These are phyloP conservation scores for Ochromonas danica DNA, from an alignment of 108 stramenopile species.

Conservation along the genomic window DNA sequence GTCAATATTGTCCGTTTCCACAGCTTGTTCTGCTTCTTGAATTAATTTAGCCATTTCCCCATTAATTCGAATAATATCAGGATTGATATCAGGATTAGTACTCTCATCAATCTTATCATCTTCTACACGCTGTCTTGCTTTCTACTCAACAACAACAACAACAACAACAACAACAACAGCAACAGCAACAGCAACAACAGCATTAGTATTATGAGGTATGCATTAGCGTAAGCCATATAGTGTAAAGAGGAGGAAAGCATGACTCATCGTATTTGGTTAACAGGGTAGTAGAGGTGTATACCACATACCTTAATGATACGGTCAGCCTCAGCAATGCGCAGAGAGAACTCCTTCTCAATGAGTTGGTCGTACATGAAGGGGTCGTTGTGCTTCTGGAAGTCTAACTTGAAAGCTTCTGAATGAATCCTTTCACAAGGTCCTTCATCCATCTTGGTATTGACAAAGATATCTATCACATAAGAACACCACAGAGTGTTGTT, in stretches of 20 bases:
- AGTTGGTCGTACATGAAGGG: constrained; percentile 16
- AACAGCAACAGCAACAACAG: constrained; percentile 29
- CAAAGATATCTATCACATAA: constrained; percentile 55
- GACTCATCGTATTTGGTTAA: too few species aligned
- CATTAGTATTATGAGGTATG: too few species aligned
- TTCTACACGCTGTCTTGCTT: constrained; percentile 42
- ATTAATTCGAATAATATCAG: constrained; percentile 42
- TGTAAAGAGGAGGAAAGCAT: too few species aligned
- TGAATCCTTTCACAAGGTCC: constrained; percentile 51
- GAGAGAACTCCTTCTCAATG: constrained; percentile 27
- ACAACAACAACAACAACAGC: not conserved
- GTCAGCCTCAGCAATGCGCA: constrained; percentile 30
- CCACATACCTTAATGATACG: constrained; percentile 20
- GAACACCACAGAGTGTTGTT: too few species aligned
- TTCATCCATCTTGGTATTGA: constrained; percentile 56
- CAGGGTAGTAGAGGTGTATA: too few species aligned
- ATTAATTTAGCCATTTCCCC: constrained; percentile 44
- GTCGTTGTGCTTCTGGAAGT: constrained; percentile 38
- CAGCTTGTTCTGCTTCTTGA: constrained; percentile 53
- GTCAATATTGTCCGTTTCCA: constrained; percentile 53
- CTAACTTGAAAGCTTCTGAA: constrained; percentile 42
- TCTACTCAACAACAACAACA: constrained; percentile 7
- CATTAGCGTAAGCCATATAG: too few species aligned
- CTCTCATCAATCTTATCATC: constrained; percentile 45
- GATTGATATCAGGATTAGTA: constrained; percentile 45